phyloP scores from a whole-genome alignment of 2,329 filamentous ascomycete species.

The Incumbomyces lentus region DNA sequence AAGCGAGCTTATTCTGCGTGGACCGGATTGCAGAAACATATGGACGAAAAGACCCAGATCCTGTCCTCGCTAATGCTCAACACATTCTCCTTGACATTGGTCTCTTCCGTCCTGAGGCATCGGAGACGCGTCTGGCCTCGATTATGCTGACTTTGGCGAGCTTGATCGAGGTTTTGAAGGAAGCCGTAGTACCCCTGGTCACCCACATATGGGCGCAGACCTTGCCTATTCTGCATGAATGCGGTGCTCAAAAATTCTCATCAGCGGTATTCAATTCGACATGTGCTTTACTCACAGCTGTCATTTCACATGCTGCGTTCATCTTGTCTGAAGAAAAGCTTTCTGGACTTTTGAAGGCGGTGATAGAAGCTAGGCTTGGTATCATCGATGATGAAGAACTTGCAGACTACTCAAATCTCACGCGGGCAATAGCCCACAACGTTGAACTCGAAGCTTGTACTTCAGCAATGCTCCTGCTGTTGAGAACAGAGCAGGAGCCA shows the following conservation, averaged over 20 bases:
- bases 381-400: not conserved
- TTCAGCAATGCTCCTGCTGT: not conserved
- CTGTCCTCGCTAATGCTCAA: conserved; percentile 2
- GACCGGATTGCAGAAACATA: conserved; percentile 92
- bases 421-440: conserved; percentile 52
- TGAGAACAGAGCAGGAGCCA: not conserved
- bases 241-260: conserved; percentile 36
- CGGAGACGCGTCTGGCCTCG: not conserved
- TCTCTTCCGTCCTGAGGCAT: not conserved
- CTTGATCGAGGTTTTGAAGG: conserved; percentile 75
- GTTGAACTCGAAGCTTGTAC: conserved; percentile 53
- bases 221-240: conserved; percentile 60
- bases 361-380: not conserved
- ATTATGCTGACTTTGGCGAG: conserved; percentile 66
- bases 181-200: conserved; percentile 74
- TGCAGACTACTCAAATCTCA: conserved; percentile 1
- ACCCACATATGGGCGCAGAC: conserved; percentile 64
- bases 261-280: conserved; percentile 68
- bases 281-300: conserved; percentile 66
- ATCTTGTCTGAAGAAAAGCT: conserved; percentile 73
- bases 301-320: conserved; percentile 76
- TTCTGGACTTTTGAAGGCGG: conserved; percentile 51
- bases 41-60: conserved; percentile 74
- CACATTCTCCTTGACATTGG: not conserved
- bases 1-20: conserved; percentile 77